Evolutionary conservation across 2,329 filamentous ascomycete genomes (phyloP).

Genomic region (Parasarocladium wereldwijsianum): DNA sequence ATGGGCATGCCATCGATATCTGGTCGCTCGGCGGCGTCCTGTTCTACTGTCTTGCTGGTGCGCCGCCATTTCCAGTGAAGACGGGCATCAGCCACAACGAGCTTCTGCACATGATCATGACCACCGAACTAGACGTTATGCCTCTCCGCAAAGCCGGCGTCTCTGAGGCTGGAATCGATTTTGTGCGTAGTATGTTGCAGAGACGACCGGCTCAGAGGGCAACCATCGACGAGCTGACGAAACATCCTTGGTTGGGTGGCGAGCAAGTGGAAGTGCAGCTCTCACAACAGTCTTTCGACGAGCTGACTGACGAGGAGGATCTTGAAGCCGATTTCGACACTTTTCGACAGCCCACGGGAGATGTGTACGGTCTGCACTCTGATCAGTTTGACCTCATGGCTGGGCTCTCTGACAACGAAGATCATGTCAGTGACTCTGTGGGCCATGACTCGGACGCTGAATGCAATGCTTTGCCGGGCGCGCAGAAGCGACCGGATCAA

Average conservation of each 20-base stretch:
- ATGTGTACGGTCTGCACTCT: too few relatives aligned
- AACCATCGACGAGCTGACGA: conserved; percentile 53
- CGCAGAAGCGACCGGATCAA: conserved; percentile 6
- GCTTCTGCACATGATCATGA: conserved; percentile 80
- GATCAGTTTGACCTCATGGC: too few relatives aligned
- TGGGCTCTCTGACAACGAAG: too few relatives aligned
- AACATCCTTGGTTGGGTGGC: conserved; percentile 56
- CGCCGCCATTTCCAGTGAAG: conserved; percentile 68
- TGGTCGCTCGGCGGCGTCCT: conserved; percentile 93
- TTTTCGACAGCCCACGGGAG: conserved; percentile 7
- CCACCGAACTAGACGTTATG: conserved; percentile 48
- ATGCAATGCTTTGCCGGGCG: conserved; percentile 57
- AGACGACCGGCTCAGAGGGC: conserved; percentile 66
- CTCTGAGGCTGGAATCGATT: conserved; percentile 55
- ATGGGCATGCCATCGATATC: conserved; percentile 84
- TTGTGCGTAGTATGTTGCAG: conserved; percentile 66
- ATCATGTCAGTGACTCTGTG: conserved; percentile 26
- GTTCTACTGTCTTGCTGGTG: conserved; percentile 69
- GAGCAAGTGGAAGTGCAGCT: conserved; percentile 14
- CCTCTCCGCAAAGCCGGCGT: conserved; percentile 45
- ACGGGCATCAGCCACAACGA: conserved; percentile 63
- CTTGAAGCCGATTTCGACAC: conserved; percentile 30
- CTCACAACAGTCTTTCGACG: conserved; percentile 41
- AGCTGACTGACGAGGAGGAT: conserved; percentile 44
- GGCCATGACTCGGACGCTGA: conserved; percentile 67